These are phyloP conservation scores for Tolypocladium sp. DNA, from an alignment of 2,329 filamentous ascomycete genomes.

Conservation along the genomic window DNA sequence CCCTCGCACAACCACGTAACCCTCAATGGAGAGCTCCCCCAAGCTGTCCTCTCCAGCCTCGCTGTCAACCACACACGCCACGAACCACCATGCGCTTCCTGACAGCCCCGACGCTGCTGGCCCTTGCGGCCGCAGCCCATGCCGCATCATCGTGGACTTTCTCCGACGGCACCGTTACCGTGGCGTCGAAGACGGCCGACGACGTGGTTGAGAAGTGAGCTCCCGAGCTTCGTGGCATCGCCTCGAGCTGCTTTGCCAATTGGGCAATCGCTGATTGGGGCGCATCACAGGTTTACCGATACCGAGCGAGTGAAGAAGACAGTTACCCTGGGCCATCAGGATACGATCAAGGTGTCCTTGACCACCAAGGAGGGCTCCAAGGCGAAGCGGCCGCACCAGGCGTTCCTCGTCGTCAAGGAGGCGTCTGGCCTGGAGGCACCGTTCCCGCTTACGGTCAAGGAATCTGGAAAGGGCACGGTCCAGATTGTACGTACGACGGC, in stretches of 20 bases:
- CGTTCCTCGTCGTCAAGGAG: conserved; percentile 79
- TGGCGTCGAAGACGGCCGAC: conserved; percentile 56
- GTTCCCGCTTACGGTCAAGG: conserved; percentile 75
- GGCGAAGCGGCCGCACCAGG: conserved; percentile 83
- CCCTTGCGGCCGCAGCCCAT: conserved; percentile 39
- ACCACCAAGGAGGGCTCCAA: conserved; percentile 73
- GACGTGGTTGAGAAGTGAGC: conserved; percentile 58
- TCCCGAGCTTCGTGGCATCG: conserved; percentile 2
- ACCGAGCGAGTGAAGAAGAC: conserved; percentile 53
- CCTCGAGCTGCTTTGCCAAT: neutral
- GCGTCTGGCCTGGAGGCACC: conserved; percentile 74
- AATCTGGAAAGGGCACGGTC: conserved; percentile 76
- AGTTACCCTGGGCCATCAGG: conserved; percentile 55
- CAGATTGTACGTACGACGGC: conserved; percentile 59
- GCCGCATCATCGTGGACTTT: conserved; percentile 61
- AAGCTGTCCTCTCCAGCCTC: conserved; percentile 21
- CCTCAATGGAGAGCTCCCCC: conserved; percentile 10
- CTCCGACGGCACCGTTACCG: conserved; percentile 59
- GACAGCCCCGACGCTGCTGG: conserved; percentile 29
- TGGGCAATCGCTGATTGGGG: neutral
- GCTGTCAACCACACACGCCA: conserved; percentile 9
- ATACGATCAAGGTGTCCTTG: conserved; percentile 73
- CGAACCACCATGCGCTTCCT: conserved; percentile 26
- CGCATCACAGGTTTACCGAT: conserved; percentile 43
- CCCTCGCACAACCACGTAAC: conserved; percentile 12